Percentiles rank a stretch among this genome's conserved stretches.
These are phyloP conservation scores for Peronosclerospora sorghi DNA, from an alignment of 352 stramenopile species.

Conservation along the genomic window DNA sequence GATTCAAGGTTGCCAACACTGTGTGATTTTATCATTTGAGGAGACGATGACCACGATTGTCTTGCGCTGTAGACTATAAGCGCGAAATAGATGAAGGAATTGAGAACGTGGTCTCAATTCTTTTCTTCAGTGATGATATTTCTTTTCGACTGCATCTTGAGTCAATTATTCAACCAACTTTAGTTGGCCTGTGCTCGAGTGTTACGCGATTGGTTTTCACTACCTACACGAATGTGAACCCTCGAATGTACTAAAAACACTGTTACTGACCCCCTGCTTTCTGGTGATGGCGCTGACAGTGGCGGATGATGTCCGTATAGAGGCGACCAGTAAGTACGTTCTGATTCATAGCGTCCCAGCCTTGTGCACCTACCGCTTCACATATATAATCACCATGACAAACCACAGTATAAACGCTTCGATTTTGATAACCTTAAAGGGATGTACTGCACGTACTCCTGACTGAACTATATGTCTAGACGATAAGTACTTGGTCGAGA, in stretches of 20 bases:
- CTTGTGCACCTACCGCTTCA: conserved; percentile 54
- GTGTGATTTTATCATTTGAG: not conserved
- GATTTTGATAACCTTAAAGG: not conserved
- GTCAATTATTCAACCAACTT: conserved; percentile 54
- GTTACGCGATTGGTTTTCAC: conserved; percentile 7
- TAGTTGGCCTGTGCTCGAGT: conserved; percentile 55
- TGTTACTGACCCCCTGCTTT: not conserved
- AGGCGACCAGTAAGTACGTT: conserved; percentile 67
- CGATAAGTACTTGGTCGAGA: conserved; percentile 37
- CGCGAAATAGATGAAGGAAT: conserved; percentile 57
- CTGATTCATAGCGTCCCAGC: conserved; percentile 36
- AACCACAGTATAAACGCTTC: conserved; percentile 42
- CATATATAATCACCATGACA: conserved; percentile 67
- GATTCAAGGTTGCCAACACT: conserved; percentile 25
- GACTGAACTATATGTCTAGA: conserved; percentile 15
- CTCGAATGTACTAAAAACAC: not conserved
- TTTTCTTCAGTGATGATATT: not conserved
- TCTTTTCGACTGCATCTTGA: conserved; percentile 11
- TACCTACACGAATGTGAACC: not conserved
- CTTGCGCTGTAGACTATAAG: conserved; percentile 17
- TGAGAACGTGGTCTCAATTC: conserved; percentile 14
- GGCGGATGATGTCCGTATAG: conserved; percentile 52
- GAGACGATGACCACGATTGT: conserved; percentile 1
- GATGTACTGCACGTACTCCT: too few species aligned
- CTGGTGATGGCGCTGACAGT: conserved; percentile 34